Percentiles rank a stretch among this genome's conserved stretches.
These are phyloP conservation scores for Choanephora cucurbitarum DNA, from an alignment of 371 early-diverging fungal genomes.

Conservation along the genomic window DNA sequence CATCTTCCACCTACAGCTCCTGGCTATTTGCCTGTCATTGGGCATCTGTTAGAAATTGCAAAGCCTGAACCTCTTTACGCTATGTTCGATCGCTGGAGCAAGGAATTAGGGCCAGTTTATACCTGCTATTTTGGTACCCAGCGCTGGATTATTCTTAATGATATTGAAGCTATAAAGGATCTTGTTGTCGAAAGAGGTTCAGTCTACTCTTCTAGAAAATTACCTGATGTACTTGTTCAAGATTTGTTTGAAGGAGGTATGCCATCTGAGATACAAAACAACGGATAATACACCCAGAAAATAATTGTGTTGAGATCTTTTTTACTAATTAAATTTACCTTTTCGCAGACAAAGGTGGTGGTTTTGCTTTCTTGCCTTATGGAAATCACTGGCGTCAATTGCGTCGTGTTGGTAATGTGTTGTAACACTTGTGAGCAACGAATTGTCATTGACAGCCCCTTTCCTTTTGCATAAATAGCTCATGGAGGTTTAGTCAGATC, in stretches of 20 bases:
- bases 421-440: not conserved
- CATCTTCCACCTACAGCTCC: conserved; percentile 38
- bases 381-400: conserved; percentile 42
- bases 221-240: conserved; percentile 37
- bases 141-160: conserved; percentile 47
- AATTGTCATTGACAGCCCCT: not conserved
- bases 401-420: conserved; percentile 41
- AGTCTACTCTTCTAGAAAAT: conserved; percentile 48
- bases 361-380: conserved; percentile 52
- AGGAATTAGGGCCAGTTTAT: conserved; percentile 37
- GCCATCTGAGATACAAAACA: not conserved
- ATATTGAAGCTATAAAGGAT: conserved; percentile 32
- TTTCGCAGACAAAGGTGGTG: conserved; percentile 42
- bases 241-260: conserved; percentile 45
- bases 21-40: conserved; percentile 40
- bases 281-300: not conserved
- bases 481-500: conserved; percentile 35
- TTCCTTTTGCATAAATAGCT: conserved; percentile 19
- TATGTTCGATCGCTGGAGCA: conserved; percentile 41
- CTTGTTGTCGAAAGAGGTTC: conserved; percentile 42
- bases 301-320: not conserved
- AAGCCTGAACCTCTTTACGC: conserved; percentile 33
- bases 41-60: conserved; percentile 34
- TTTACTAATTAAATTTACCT: not conserved
- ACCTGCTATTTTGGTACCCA: conserved; percentile 43